Percentiles rank a stretch among this genome's conserved stretches.
Evolutionary conservation across 2,329 filamentous ascomycete genomes (phyloP).

Genomic region (Botrytis cinerea): DNA sequence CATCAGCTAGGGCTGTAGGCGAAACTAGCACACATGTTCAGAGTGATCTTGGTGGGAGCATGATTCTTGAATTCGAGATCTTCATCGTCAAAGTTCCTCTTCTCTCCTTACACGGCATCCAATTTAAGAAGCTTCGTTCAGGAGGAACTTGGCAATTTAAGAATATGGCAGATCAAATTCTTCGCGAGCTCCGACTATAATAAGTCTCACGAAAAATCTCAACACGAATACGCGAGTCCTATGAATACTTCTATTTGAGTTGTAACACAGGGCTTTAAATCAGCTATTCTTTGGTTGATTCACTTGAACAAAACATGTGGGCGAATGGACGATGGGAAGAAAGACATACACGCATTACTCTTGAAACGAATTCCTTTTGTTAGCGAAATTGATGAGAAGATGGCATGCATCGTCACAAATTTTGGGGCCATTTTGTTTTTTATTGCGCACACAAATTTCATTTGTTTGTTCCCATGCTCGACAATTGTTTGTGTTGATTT

Average conservation of each 20-base stretch:
- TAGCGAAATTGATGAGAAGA: slow-evolving; percentile 17
- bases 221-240: slow-evolving; percentile 2
- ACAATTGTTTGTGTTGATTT: slow-evolving; percentile 5
- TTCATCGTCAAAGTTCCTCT: slow-evolving; percentile 97
- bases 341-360: slow-evolving; percentile 11
- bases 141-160: slow-evolving; percentile 99
- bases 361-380: slow-evolving; percentile 22
- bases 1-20: slow-evolving; percentile 65
- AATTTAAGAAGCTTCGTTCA: slow-evolving; percentile 88
- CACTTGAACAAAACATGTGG: not conserved
- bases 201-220: not conserved
- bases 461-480: not conserved
- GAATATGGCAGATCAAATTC: slow-evolving; percentile 94
- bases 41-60: slow-evolving; percentile 80
- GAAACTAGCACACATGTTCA: slow-evolving; percentile 93
- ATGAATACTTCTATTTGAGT: not conserved
- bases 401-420: slow-evolving; percentile 12
- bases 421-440: slow-evolving; percentile 6
- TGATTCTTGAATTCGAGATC: slow-evolving; percentile 90
- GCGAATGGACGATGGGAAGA: not conserved
- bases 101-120: slow-evolving; percentile 88
- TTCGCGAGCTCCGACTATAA: slow-evolving; percentile 75
- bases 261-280: slow-evolving; percentile 6
- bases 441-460: not conserved
- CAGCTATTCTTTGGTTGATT: not conserved